Conservation (phyloP, 176 grass and related monocot genomes). For the Poa annua region DNA sequence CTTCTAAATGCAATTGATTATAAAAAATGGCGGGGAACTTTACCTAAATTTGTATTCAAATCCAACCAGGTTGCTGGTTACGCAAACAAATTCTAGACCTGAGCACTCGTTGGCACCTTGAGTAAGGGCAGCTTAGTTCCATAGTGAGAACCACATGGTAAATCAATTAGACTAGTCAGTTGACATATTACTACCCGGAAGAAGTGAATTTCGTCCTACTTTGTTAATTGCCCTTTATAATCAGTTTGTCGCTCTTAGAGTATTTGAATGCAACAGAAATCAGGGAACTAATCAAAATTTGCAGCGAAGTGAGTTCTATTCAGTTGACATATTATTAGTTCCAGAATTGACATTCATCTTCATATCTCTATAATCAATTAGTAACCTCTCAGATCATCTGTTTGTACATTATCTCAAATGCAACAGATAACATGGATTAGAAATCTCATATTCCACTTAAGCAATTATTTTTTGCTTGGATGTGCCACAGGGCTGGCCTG, state of each 20-base stretch:
- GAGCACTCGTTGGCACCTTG: neutral
- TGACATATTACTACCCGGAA: neutral
- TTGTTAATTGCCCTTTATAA: neutral
- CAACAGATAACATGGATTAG: neutral
- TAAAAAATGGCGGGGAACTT: neutral
- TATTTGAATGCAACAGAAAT: neutral
- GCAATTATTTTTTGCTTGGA: no score
- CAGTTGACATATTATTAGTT: neutral
- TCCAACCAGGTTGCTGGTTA: neutral
- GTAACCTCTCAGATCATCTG: neutral
- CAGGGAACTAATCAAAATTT: slow-evolving; percentile 8
- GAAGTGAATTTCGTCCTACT: neutral
- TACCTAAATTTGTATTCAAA: neutral
- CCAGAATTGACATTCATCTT: neutral
- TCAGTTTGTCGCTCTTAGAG: neutral
- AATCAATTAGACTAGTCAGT: neutral
- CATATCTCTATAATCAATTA: neutral
- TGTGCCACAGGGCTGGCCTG: no score
- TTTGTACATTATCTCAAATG: neutral
- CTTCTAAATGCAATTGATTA: neutral
- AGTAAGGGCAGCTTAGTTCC: neutral
- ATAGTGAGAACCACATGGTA: neutral
- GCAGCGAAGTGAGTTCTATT: neutral
- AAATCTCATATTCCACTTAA: no score
- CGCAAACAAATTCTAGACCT: neutral